These are phyloP conservation scores for Cyphellophora europaea DNA, from an alignment of 2,329 filamentous ascomycete genomes.

Conservation along the genomic window DNA sequence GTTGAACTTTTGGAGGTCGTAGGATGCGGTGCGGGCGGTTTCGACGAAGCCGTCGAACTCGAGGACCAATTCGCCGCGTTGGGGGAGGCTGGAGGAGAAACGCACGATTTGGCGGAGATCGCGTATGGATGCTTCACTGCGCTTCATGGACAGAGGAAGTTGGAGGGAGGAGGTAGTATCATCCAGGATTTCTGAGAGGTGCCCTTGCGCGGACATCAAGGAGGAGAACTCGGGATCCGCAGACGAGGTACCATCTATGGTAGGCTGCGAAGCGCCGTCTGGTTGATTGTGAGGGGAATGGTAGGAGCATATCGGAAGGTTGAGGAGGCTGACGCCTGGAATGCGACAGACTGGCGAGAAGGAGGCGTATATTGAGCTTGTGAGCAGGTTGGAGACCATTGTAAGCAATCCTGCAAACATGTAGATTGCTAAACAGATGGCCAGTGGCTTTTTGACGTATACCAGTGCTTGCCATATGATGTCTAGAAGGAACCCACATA, in stretches of 20 bases:
- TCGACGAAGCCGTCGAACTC: constrained; percentile 72
- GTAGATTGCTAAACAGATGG: constrained; percentile 52
- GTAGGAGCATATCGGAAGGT: constrained; percentile 54
- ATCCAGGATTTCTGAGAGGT: constrained; percentile 67
- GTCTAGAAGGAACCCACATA: constrained; percentile 11
- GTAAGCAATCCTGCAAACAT: constrained; percentile 50
- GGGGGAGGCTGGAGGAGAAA: constrained; percentile 54
- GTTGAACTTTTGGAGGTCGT: constrained; percentile 66
- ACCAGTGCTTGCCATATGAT: constrained; percentile 40
- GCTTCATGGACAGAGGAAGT: constrained; percentile 70
- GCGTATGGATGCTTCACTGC: constrained; percentile 62
- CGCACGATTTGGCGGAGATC: constrained; percentile 65
- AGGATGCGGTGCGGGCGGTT: constrained; percentile 53
- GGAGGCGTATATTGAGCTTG: constrained; percentile 50
- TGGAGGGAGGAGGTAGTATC: constrained; percentile 56
- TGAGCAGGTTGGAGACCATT: constrained; percentile 53
- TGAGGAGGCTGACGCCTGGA: constrained; percentile 53
- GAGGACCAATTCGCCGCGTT: constrained; percentile 57
- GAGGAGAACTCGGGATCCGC: constrained; percentile 58
- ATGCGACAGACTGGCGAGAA: constrained; percentile 62
- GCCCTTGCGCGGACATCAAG: constrained; percentile 63
- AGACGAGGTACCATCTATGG: constrained; percentile 18
- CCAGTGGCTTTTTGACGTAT: constrained; percentile 56
- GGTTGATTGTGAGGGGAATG: constrained; percentile 2
- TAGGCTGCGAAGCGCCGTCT: constrained; percentile 2